Conservation (phyloP, 306 rosid species). For the Luffa acutangula region DNA sequence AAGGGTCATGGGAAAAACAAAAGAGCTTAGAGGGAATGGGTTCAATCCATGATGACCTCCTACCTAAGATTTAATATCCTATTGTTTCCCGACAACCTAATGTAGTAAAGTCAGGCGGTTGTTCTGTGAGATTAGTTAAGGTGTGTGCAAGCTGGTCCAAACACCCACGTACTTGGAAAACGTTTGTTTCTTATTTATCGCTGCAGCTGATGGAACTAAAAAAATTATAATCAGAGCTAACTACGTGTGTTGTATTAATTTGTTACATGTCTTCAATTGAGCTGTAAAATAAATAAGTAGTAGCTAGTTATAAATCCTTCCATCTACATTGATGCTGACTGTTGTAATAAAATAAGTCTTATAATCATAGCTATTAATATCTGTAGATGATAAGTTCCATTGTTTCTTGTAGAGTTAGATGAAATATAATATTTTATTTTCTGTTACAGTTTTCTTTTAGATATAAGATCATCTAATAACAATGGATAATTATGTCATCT, state of each 20-base stretch:
- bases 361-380: neutral
- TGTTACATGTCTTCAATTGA: neutral
- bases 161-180: neutral
- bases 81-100: too few species aligned
- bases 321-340: neutral
- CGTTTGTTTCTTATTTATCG: neutral
- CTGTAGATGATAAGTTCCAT: neutral
- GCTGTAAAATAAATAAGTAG: neutral
- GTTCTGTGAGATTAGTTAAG: too few species aligned
- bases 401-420: neutral
- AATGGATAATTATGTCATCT: neutral
- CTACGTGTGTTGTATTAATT: neutral
- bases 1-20: too few species aligned
- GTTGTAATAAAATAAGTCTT: neutral
- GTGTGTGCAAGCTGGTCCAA: too few species aligned
- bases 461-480: neutral
- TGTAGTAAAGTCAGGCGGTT: too few species aligned
- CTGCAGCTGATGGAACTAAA: neutral
- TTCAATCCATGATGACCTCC: too few species aligned
- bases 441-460: neutral
- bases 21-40: too few species aligned
- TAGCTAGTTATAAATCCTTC: neutral
- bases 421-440: neutral
- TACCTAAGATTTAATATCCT: too few species aligned
- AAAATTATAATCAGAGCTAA: neutral